phyloP scores from a whole-genome alignment of 169 alveolate species.

The Miamiensis avidus region DNA sequence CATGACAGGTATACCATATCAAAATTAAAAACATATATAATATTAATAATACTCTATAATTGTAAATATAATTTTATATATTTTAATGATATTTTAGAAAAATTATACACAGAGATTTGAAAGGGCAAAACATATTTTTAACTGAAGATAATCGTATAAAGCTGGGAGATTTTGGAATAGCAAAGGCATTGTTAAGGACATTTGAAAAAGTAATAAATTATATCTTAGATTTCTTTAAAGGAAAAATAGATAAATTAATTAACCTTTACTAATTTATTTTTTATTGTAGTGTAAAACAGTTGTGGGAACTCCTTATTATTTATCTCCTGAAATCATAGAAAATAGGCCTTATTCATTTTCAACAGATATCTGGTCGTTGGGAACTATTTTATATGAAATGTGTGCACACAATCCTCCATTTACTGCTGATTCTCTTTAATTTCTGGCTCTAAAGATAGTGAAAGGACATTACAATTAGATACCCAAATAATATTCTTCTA shows the following conservation, averaged over 20 bases:
- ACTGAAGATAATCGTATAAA: conserved; percentile 68
- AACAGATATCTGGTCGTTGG: conserved; percentile 84
- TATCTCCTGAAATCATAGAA: conserved; percentile 80
- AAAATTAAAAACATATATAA: neutral
- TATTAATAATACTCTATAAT: neutral
- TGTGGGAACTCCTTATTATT: conserved; percentile 86
- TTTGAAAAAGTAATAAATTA: conserved; percentile 42
- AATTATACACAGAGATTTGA: conserved; percentile 83
- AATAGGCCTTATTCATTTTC: conserved; percentile 70
- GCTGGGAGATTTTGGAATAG: conserved; percentile 84
- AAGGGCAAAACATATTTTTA: conserved; percentile 76
- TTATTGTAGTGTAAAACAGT: conserved; percentile 46
- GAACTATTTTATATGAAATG: conserved; percentile 83
- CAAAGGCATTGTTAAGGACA: conserved; percentile 57
- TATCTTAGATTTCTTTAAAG: too few relatives aligned
- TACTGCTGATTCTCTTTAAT: conserved; percentile 63
- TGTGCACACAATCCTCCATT: conserved; percentile 79
- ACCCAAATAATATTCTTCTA: conserved; percentile 22
- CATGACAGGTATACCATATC: conserved; percentile 49
- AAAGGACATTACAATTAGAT: conserved; percentile 51
- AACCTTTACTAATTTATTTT: neutral
- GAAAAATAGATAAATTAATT: too few relatives aligned
- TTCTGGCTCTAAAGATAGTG: conserved; percentile 69
- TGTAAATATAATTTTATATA: conserved; percentile 36
- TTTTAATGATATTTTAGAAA: conserved; percentile 54